Percentiles rank a stretch among this genome's conserved stretches.
Evolutionary conservation across 768 basidiomycete species (phyloP).

Genomic region (Terana coerulea): DNA sequence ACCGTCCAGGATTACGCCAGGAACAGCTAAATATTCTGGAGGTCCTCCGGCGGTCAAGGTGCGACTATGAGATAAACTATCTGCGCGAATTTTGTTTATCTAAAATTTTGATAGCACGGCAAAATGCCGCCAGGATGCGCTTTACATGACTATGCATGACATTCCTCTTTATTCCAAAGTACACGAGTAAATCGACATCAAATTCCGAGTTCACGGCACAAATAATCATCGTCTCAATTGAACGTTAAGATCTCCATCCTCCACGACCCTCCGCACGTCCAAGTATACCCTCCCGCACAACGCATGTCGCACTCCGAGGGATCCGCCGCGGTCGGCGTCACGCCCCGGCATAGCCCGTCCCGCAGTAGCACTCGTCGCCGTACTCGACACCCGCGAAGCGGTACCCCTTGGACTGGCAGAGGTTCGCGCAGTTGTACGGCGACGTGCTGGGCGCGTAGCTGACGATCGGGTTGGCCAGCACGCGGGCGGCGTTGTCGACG

Average conservation of each 20-base stretch:
- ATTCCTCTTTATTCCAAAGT: neutral
- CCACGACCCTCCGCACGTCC: neutral
- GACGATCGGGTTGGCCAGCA: slow-evolving; percentile 16
- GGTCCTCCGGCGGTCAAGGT: no score
- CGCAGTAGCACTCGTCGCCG: slow-evolving; percentile 23
- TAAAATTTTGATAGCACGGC: no score
- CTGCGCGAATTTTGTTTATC: no score
- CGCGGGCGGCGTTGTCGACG: slow-evolving; percentile 17
- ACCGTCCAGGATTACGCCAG: no score
- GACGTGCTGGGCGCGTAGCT: slow-evolving; percentile 11
- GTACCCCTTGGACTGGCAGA: slow-evolving; percentile 15
- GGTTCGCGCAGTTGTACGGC: slow-evolving; percentile 16
- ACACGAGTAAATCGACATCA: neutral
- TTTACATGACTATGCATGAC: no score
- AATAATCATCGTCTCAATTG: no score
- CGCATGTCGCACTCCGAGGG: slow-evolving; percentile 17
- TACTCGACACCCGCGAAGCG: slow-evolving; percentile 23
- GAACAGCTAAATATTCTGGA: no score
- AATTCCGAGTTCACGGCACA: neutral
- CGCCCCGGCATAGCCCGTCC: slow-evolving; percentile 16
- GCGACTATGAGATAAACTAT: no score
- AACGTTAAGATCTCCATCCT: neutral
- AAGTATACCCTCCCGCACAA: slow-evolving; percentile 14
- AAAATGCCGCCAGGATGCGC: no score
- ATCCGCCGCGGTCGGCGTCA: slow-evolving; percentile 9